Conservation (phyloP, 352 stramenopile genomes). For the Globisporangium orthogonon region DNA sequence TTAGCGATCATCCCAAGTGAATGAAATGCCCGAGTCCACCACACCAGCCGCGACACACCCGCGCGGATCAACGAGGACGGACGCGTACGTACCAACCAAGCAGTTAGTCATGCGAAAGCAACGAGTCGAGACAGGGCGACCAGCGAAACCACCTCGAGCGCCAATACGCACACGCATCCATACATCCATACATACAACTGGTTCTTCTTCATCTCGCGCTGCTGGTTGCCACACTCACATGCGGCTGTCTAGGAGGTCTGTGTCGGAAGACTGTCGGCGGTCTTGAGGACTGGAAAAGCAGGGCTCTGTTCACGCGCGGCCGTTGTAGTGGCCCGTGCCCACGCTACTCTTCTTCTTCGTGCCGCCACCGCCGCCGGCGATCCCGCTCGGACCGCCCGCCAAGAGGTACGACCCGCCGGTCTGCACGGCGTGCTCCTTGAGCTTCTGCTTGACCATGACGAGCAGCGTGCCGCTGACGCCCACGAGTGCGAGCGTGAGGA, state of each 20-base stretch:
- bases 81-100: too few species aligned
- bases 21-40: too few species aligned
- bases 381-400: not conserved
- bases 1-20: too few species aligned
- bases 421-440: slow-evolving; percentile 27
- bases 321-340: not conserved
- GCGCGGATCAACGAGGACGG: too few species aligned
- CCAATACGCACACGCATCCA: too few species aligned
- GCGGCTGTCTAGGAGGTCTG: not conserved
- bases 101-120: too few species aligned
- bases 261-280: too few species aligned
- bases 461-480: slow-evolving; percentile 59
- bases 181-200: too few species aligned
- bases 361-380: not conserved
- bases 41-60: too few species aligned
- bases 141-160: too few species aligned
- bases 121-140: too few species aligned
- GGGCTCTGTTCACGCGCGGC: not conserved
- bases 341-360: slow-evolving; percentile 3
- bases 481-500: slow-evolving; percentile 64
- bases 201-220: not conserved
- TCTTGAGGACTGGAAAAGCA: not conserved
- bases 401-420: slow-evolving; percentile 2
- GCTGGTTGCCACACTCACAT: not conserved
- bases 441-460: slow-evolving; percentile 60